These are phyloP conservation scores for Tuber microsphaerosporum DNA, from an alignment of 495 filamentous ascomycete species.

Conservation along the genomic window DNA sequence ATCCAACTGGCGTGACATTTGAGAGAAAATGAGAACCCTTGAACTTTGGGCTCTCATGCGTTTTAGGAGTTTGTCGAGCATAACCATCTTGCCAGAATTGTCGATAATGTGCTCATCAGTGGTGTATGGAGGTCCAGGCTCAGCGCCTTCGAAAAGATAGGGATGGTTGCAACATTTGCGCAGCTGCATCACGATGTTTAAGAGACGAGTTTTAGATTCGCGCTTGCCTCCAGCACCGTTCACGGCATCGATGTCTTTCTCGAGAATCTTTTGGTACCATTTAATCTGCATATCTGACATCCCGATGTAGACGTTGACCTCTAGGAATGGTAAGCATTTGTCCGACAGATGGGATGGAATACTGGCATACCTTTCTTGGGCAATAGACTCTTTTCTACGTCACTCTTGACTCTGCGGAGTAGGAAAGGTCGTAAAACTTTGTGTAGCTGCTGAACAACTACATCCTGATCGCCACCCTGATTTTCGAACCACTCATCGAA, in stretches of 20 bases:
- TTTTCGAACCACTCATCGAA: conserved; percentile 97
- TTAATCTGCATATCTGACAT: conserved; percentile 99
- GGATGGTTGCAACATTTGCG: conserved; percentile 99
- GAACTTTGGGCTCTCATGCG: conserved; percentile 79
- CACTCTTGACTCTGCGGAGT: conserved; percentile 91
- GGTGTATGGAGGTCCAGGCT: conserved; percentile 94
- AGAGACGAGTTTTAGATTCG: conserved; percentile 96
- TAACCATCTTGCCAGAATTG: conserved; percentile 95
- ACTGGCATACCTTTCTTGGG: conserved; percentile 65
- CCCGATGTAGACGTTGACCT: conserved; percentile 92
- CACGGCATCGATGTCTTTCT: conserved; percentile 98
- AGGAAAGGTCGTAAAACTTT: conserved; percentile 89
- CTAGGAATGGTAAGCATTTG: conserved; percentile 41
- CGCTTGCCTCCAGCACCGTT: conserved; percentile 94
- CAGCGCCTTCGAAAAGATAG: conserved; percentile 95
- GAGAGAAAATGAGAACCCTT: conserved; percentile 94
- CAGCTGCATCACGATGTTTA: conserved; percentile 99
- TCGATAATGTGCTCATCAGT: conserved; percentile 92
- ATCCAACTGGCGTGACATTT: conserved; percentile 96
- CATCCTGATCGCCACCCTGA: conserved; percentile 83
- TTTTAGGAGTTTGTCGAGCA: conserved; percentile 85
- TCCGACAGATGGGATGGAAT: conserved; percentile 2
- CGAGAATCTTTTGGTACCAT: conserved; percentile 98
- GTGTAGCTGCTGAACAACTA: conserved; percentile 94
- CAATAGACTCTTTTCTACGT: conserved; percentile 95